Base-by-base conservation (phyloP, 2,329 filamentous ascomycete genomes). In the Aureobasidium sp. region DNA sequence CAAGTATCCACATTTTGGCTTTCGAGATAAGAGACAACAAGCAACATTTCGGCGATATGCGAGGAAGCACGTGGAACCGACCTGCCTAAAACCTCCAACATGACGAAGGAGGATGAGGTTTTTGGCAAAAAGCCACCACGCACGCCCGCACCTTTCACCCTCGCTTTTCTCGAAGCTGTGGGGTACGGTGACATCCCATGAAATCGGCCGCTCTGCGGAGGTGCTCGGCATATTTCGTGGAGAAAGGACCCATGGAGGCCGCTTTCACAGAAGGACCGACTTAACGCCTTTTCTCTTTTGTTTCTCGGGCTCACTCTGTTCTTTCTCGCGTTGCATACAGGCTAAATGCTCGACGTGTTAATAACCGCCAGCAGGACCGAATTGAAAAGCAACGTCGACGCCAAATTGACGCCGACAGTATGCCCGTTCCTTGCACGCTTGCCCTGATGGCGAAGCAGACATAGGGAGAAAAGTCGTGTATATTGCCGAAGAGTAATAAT, bases 361-460 rank as follows among this genome's bases (percentile, higher is more conserved):
- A 61, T 61, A 61, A 31, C 57, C 57, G 57, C 36, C 57, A 61
- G 20, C 57, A 61, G 57, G 57, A 61, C 57, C 57, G 57, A 61
- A 61, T 61, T 61, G 57, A 61, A 51, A 61, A 49, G 56, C 34
- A 49, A 59, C 56, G 56, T 59, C 44, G 34, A 59, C 41, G 56
- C 56, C 44, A 41, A 11, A 56, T 56, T 15, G 52, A 22, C 34
- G 27, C 52, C 27, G 52, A 58, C 42, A 27, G 14, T 58, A 31
- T 27, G 20, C 8, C 55, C 55, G 31, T 36, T 2, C 22, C 15
- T 45, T 22, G 39, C 39, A 27, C 22, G 51, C n/a, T 45, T 45
- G 53, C 14, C 25, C n/a, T 27, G n/a, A 44, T 37, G 29, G 12
- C 31, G 42, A 34, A 37, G 31, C 27, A 37, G 12, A 36, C 29